Percentiles rank a stretch among this genome's conserved stretches.
phyloP scores from a whole-genome alignment of 2,329 filamentous ascomycete species.

The Fusarium musae region DNA sequence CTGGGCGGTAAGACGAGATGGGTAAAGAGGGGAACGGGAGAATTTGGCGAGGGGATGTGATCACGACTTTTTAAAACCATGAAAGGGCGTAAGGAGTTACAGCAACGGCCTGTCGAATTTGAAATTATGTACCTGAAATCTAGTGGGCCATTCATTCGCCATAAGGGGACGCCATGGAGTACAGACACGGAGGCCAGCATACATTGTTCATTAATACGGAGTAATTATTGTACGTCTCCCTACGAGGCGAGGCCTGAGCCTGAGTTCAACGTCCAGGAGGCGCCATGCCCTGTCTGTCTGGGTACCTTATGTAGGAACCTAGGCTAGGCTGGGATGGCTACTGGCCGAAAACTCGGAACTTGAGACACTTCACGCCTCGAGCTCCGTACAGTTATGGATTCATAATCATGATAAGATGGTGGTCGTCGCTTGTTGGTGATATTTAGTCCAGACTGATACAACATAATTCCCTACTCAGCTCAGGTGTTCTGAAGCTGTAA shows the following conservation, averaged over 20 bases:
- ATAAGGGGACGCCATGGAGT: constrained; percentile 24
- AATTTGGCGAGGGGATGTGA: constrained; percentile 9
- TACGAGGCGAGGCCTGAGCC: constrained; percentile 23
- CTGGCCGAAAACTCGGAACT: constrained; percentile 12
- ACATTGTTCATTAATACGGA: constrained; percentile 29
- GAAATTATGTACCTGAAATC: constrained; percentile 38
- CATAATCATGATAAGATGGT: constrained; percentile 23
- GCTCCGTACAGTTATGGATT: constrained; percentile 23
- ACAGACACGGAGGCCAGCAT: background rate
- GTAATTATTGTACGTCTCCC: constrained; percentile 29
- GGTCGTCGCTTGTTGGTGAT: background rate
- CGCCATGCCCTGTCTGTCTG: constrained; percentile 19
- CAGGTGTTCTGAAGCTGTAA: background rate
- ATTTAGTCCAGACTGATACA: constrained; percentile 9
- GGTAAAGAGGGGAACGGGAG: constrained; percentile 4
- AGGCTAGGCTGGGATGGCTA: background rate
- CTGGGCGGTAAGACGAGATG: constrained; percentile 28
- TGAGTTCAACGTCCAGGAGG: constrained; percentile 21
- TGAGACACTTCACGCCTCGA: constrained; percentile 37
- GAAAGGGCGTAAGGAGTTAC: constrained; percentile 5
- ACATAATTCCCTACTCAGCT: constrained; percentile 2
- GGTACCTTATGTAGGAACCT: background rate
- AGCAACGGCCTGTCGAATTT: constrained; percentile 11
- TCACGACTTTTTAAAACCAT: constrained; percentile 8
- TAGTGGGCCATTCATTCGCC: constrained; percentile 31